phyloP scores from a whole-genome alignment of 768 basidiomycete genomes.

The Grammothele lineata region DNA sequence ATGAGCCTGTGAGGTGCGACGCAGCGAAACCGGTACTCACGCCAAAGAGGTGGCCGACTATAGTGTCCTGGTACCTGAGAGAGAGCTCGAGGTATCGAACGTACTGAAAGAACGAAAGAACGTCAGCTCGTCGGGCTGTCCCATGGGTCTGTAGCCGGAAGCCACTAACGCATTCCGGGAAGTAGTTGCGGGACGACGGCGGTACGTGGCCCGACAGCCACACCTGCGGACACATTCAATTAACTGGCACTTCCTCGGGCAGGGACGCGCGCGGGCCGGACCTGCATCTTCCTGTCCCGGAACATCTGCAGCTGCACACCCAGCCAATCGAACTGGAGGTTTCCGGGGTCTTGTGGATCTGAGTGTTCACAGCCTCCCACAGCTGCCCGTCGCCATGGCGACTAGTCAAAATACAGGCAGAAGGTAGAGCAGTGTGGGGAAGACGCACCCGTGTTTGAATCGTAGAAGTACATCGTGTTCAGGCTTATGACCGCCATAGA shows the following conservation, averaged over 20 bases:
- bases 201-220: constrained; percentile 76
- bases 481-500: constrained; percentile 75
- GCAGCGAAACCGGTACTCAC: constrained; percentile 40
- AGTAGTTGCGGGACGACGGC: constrained; percentile 75
- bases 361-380: constrained; percentile 68
- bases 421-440: neutral
- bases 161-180: constrained; percentile 74
- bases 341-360: constrained; percentile 77
- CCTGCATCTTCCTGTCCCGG: constrained; percentile 70
- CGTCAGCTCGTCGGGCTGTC: constrained; percentile 3
- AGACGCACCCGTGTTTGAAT: constrained; percentile 73
- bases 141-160: no score
- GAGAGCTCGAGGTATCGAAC: constrained; percentile 69
- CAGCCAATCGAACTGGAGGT: constrained; percentile 85
- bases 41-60: constrained; percentile 81
- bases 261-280: constrained; percentile 28
- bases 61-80: constrained; percentile 83
- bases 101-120: constrained; percentile 35
- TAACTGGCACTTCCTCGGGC: neutral
- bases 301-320: constrained; percentile 76
- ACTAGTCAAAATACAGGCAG: constrained; percentile 17
- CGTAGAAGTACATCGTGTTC: constrained; percentile 91
- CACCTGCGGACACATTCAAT: constrained; percentile 32
- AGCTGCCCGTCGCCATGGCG: constrained; percentile 39
- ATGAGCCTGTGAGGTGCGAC: constrained; percentile 12